phyloP scores from a whole-genome alignment of 2,329 filamentous ascomycete species.

The Alternaria alternata region DNA sequence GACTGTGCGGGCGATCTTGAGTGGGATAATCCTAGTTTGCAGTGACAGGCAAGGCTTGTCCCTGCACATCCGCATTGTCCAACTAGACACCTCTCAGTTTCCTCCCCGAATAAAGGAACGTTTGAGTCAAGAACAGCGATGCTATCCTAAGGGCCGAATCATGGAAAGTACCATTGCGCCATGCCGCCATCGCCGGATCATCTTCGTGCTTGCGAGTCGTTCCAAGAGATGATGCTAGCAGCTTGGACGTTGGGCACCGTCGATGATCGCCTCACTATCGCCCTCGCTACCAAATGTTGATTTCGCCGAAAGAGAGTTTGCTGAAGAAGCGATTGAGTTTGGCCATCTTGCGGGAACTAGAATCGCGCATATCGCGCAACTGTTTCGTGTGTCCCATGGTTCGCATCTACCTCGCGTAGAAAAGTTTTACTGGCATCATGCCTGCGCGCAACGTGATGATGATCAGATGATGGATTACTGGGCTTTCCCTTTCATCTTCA shows the following conservation, averaged over 20 bases:
- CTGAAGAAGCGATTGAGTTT: conserved; percentile 7
- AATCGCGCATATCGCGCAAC: conserved; percentile 20
- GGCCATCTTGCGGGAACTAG: conserved; percentile 14
- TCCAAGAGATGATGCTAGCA: not conserved
- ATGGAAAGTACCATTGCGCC: conserved; percentile 11
- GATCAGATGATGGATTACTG: conserved; percentile 16
- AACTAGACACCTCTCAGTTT: conserved; percentile 9
- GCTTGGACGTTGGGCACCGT: conserved; percentile 2
- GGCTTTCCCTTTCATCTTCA: conserved; percentile 12
- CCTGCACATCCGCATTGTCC: conserved; percentile 12
- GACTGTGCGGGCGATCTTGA: conserved; percentile 10
- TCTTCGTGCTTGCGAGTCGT: conserved; percentile 7
- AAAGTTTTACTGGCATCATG: conserved; percentile 21
- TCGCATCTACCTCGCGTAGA: conserved; percentile 14
- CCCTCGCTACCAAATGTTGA: conserved; percentile 10
- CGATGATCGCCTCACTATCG: conserved; percentile 12
- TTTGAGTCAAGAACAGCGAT: conserved; percentile 11
- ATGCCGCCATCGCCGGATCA: conserved; percentile 9
- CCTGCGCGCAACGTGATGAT: conserved; percentile 13
- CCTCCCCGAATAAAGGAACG: not conserved
- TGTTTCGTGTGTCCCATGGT: conserved; percentile 14
- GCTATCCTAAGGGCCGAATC: conserved; percentile 11
- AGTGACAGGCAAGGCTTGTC: conserved; percentile 4
- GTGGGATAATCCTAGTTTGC: conserved; percentile 12
- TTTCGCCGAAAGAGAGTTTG: conserved; percentile 9